Base-by-base conservation (phyloP, 2,329 filamentous ascomycete species). In the Neospermospora avenae region DNA sequence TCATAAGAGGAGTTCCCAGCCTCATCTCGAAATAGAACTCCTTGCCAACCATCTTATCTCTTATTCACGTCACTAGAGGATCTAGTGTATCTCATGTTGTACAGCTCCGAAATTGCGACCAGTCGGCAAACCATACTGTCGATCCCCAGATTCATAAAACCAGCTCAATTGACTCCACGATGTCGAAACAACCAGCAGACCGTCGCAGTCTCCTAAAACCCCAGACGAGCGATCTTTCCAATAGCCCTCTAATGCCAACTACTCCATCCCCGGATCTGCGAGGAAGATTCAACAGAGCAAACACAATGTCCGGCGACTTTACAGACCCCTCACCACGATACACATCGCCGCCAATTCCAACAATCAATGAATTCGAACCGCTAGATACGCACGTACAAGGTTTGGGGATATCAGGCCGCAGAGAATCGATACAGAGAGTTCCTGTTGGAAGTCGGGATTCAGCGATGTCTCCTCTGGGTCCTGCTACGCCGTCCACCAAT, bases 311-410 rank as follows among this genome's bases (percentile, higher is more conserved):
- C 31, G 35, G 52, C 24, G 37, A 55, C 13, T 59, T 56, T 13
- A 42, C 52, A 34, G 60, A 59, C n/a, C 60, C 56, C 1, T 53
- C 56, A 24, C 60, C 60, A 11, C 35, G 54, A 41, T 62, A 62
- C 31, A 45, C 60, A 20, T 62, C 60, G 20, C 56, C 56, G 25
- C 56, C 56, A 35, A 49, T 42, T 16, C 37, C 52, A 25, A 42
- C 45, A n/a, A 49, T 56, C 7, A 35, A 48, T 18, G 52, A 34
- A 6, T 62, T 56, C 37, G 52, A 59, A 34, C 25, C 56, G 14
- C 49, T 59, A 16, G 56, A 59, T 37, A 11, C 28, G 8, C 51
- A 44, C 8, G 41, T 54, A 24, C 35, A 16, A n/a, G 61, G 61
- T 16, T 31, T 63, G 44, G 61, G 61, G 7, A 60, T 62, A 42